Conservation (phyloP, 345 rosid genomes). For the Heritiera fomes region DNA sequence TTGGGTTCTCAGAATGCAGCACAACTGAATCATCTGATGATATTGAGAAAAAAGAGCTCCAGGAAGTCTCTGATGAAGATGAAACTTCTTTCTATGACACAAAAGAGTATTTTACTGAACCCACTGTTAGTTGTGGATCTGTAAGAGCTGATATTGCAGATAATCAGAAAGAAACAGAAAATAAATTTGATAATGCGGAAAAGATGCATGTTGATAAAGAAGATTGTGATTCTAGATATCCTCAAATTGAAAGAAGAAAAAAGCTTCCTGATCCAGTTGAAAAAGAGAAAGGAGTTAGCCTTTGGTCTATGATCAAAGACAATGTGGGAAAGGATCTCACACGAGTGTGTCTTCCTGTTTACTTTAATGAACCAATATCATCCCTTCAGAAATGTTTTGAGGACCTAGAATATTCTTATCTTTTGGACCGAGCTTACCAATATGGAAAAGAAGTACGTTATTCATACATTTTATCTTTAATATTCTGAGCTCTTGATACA, state of each 20-base stretch:
- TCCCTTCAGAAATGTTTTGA: conserved; percentile 97
- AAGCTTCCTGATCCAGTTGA: conserved; percentile 94
- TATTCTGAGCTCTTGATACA: not conserved
- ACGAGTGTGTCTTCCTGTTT: conserved; percentile 96
- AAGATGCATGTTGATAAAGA: conserved; percentile 41
- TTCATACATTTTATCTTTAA: not conserved
- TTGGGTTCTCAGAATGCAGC: conserved; percentile 80
- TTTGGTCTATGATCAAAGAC: conserved; percentile 99
- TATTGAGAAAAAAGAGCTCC: conserved; percentile 84
- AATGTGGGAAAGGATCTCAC: conserved; percentile 97
- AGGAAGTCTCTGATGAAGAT: conserved; percentile 66
- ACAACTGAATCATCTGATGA: conserved; percentile 97
- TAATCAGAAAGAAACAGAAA: conserved; percentile 25
- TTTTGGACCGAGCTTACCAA: conserved; percentile 81
- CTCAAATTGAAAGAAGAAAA: conserved; percentile 59
- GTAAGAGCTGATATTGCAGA: conserved; percentile 36
- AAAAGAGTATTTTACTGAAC: conserved; percentile 63
- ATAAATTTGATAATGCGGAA: conserved; percentile 34
- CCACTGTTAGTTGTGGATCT: conserved; percentile 37
- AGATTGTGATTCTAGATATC: conserved; percentile 35
- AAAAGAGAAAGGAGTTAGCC: conserved; percentile 95
- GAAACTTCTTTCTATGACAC: conserved; percentile 75
- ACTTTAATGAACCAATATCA: conserved; percentile 95
- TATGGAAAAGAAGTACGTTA: conserved; percentile 77
- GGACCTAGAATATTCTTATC: conserved; percentile 93